Conservation (phyloP, 352 stramenopile genomes). For the Globisporangium cederbergense region DNA sequence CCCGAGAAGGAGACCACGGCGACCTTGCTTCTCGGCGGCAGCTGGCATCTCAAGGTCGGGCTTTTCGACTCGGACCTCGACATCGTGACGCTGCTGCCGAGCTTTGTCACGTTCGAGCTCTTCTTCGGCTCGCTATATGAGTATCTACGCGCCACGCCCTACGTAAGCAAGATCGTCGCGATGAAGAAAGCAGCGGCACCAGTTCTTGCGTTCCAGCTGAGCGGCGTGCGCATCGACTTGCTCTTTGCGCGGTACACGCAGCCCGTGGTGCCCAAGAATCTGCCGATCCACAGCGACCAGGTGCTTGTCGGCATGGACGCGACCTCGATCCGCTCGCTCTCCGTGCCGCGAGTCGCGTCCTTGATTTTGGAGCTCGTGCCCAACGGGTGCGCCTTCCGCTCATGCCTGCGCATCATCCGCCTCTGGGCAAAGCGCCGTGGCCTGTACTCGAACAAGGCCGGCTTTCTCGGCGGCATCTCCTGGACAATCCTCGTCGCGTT, state of each 20-base stretch:
- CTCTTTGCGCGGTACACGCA: slow-evolving; percentile 75
- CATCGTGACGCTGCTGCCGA: slow-evolving; percentile 69
- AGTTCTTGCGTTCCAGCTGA: slow-evolving; percentile 74
- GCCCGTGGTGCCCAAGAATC: slow-evolving; percentile 60
- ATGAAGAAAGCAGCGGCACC: slow-evolving; percentile 73
- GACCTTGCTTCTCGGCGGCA: slow-evolving; percentile 70
- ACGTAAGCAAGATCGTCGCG: slow-evolving; percentile 61
- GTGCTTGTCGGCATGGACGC: slow-evolving; percentile 75
- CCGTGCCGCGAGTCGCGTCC: slow-evolving; percentile 71
- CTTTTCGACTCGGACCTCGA: slow-evolving; percentile 75
- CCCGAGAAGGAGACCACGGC: slow-evolving; percentile 38
- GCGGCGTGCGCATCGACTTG: slow-evolving; percentile 63
- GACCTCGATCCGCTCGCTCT: slow-evolving; percentile 71
- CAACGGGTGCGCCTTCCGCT: slow-evolving; percentile 64
- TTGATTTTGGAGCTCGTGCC: slow-evolving; percentile 81
- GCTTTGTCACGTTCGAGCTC: slow-evolving; percentile 47
- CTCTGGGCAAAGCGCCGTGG: slow-evolving; percentile 73
- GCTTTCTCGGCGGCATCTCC: slow-evolving; percentile 78
- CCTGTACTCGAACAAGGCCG: slow-evolving; percentile 83
- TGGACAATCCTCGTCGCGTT: slow-evolving; percentile 87
- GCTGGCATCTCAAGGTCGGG: slow-evolving; percentile 81
- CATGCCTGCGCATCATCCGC: slow-evolving; percentile 69
- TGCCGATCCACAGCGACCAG: slow-evolving; percentile 72
- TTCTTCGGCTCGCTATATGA: slow-evolving; percentile 71
- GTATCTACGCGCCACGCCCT: slow-evolving; percentile 32